Base-by-base conservation (phyloP, 129 eudicot genomes). In the Silybum marianum region DNA sequence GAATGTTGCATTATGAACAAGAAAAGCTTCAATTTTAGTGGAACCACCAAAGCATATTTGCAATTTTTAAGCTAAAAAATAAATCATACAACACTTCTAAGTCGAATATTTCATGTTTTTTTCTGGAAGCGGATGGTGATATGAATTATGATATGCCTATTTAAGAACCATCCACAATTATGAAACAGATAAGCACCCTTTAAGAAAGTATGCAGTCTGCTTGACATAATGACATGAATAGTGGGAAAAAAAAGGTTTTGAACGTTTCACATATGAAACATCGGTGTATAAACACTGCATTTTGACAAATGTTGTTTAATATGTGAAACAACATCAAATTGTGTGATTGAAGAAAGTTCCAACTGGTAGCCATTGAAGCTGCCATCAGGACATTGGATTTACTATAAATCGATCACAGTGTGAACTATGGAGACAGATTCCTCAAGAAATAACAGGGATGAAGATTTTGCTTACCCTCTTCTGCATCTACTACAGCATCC, bases 381-480 rank as follows among this genome's bases (percentile, higher is more conserved):
- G 19, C 63, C 63, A 54, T 16, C 8, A 54, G 6, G 4, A n/a
- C 26, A 36, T 32, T 18, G 39, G 13, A 36, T 36, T 9, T 71
- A 71, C 25, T 1, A 71, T 34, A 71, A 32, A 34, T 34, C 75
- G 2, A 71, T 23, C 46, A 26, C 26, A n/a, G n/a, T n/a, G n/a
- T n/a, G n/a, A n/a, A n/a, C n/a, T n/a, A n/a, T n/a, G 66, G 66
- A 58, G 3, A 58, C 66, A 7, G 3, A 58, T 58, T 58, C 23
- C 23, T 58, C 9, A 58, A 18, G 23, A 60, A 11, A 71, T 14
- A 60, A 71, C 51, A 28, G 58, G 19, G 16, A 40, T 21, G 44
- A 23, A 30, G 46, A 18, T 51, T 42, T 8, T 22, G 79, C 58
- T 26, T 22, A 83, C 86, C 82, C 21, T 78, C 68, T 78, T 78